phyloP scores from a whole-genome alignment of 768 basidiomycete species.

The Tephrocybe sp. region DNA sequence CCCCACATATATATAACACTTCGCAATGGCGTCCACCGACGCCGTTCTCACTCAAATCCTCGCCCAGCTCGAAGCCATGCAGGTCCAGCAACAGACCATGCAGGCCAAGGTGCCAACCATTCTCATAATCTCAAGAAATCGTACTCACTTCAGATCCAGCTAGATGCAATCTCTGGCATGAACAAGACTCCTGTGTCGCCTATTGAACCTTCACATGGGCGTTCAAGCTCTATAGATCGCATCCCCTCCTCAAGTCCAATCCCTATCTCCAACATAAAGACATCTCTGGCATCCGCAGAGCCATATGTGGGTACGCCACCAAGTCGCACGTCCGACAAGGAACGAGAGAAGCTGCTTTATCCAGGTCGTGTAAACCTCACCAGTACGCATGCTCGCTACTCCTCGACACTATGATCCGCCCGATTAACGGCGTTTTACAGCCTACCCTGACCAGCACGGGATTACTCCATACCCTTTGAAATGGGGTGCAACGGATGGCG shows the following conservation, averaged over 20 bases:
- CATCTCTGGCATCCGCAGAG: constrained; percentile 26
- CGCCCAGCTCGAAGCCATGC: constrained; percentile 64
- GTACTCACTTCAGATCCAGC: constrained; percentile 30
- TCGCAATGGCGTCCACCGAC: constrained; percentile 44
- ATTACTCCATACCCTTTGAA: constrained; percentile 74
- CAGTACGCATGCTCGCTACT: constrained; percentile 48
- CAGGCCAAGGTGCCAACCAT: constrained; percentile 65
- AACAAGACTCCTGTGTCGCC: constrained; percentile 19
- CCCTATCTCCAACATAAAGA: constrained; percentile 11
- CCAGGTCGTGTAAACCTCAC: constrained; percentile 81
- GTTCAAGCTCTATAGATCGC: constrained; percentile 15
- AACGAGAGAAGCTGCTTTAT: constrained; percentile 73
- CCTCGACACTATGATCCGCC: constrained; percentile 6
- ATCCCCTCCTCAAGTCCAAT: constrained; percentile 5
- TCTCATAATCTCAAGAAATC: not conserved
- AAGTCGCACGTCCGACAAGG: constrained; percentile 45
- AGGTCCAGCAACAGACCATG: constrained; percentile 71
- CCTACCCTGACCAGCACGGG: constrained; percentile 92
- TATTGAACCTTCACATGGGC: constrained; percentile 30
- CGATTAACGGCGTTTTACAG: constrained; percentile 18
- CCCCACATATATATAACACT: not conserved
- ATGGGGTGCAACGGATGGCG: constrained; percentile 75
- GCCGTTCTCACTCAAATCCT: constrained; percentile 72
- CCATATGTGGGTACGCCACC: constrained; percentile 21
- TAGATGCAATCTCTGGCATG: constrained; percentile 44